Conservation (phyloP, 148 eudicot genomes). For the Nyssa sinensis region DNA sequence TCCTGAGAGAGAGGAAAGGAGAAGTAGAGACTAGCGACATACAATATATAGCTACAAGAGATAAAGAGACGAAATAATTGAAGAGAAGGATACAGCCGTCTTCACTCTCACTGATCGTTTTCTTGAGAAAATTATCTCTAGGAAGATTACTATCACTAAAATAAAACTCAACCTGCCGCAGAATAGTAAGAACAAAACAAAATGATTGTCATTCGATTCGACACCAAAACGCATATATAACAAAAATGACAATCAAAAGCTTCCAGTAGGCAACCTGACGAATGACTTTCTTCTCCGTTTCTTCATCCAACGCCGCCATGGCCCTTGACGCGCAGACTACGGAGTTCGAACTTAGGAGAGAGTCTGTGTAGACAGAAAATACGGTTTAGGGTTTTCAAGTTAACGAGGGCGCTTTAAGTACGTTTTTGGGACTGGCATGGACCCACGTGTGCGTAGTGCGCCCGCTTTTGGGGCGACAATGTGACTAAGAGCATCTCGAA, state of each 20-base stretch:
- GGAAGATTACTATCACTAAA: slow-evolving; percentile 96
- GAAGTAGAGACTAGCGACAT: not conserved
- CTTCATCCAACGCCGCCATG: slow-evolving; percentile 46
- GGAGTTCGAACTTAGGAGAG: slow-evolving; percentile 8
- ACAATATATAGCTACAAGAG: not conserved
- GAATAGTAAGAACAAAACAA: not conserved
- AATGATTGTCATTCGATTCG: not conserved
- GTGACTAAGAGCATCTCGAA: no score
- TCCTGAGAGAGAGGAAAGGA: not conserved
- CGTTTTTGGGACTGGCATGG: not conserved
- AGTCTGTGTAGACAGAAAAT: slow-evolving; percentile 10
- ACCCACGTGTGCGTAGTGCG: not conserved
- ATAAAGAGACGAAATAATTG: not conserved
- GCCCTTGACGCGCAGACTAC: slow-evolving; percentile 32
- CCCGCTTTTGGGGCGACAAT: no score
- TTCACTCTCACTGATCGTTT: slow-evolving; percentile 63
- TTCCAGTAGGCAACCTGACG: slow-evolving; percentile 57
- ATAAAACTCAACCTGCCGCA: slow-evolving; percentile 79
- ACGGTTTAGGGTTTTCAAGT: slow-evolving; percentile 46
- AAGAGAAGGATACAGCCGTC: slow-evolving; percentile 86
- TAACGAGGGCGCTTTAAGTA: not conserved
- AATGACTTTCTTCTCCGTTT: slow-evolving; percentile 71
- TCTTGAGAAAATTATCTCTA: slow-evolving; percentile 56
- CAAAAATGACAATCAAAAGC: not conserved
- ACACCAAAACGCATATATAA: no score